Evolutionary conservation across 495 filamentous ascomycete genomes (phyloP).

Genomic region (Neurospora tetraspora): DNA sequence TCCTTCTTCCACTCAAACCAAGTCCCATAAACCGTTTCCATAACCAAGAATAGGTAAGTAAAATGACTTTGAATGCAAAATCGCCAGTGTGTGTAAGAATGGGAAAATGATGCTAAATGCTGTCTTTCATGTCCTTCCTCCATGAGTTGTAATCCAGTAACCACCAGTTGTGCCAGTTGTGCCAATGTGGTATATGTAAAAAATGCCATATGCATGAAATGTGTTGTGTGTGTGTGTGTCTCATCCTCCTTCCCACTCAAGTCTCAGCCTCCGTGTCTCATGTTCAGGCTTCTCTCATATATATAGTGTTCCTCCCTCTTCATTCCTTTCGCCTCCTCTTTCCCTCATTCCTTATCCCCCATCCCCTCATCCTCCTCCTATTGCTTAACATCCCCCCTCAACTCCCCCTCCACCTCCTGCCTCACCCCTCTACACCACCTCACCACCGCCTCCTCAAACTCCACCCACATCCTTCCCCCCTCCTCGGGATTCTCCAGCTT

Average conservation of each 20-base stretch:
- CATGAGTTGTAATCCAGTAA: not conserved
- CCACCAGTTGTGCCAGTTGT: not conserved
- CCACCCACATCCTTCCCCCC: slow-evolving; percentile 41
- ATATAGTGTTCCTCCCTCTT: too few species aligned
- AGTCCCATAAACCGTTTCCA: too few species aligned
- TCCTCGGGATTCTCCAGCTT: slow-evolving; percentile 27
- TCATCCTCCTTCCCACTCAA: not conserved
- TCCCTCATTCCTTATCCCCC: not conserved
- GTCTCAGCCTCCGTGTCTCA: not conserved
- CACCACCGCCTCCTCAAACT: slow-evolving; percentile 71
- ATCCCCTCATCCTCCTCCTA: not conserved
- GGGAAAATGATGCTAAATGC: not conserved
- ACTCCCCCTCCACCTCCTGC: slow-evolving; percentile 54
- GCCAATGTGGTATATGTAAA: not conserved
- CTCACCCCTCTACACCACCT: slow-evolving; percentile 70
- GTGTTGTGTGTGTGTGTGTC: not conserved
- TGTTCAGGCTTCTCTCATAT: not conserved
- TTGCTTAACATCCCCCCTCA: not conserved
- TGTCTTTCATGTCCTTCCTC: not conserved
- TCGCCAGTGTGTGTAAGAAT: not conserved
- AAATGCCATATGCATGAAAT: not conserved
- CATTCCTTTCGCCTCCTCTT: not conserved
- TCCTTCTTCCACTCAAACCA: too few species aligned
- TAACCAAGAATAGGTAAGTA: too few species aligned
- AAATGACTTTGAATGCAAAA: not conserved